Evolutionary conservation across 78 protist genomes (phyloP), one percentile per base, ranked within the genome.

Genomic region (Protostelium mycophagum): DNA sequence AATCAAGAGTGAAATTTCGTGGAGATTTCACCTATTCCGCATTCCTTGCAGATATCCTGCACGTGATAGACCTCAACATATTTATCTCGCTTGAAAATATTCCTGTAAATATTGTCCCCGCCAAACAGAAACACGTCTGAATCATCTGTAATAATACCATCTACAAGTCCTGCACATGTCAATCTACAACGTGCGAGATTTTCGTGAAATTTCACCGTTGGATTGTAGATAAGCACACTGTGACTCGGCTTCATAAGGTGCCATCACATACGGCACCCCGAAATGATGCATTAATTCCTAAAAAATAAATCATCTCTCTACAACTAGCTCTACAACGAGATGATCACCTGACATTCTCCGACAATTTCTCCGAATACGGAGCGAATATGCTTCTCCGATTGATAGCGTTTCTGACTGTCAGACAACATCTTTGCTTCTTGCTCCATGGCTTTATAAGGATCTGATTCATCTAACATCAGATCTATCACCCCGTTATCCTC

Each of bases 141-240:
- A 86, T 91, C 96, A 38, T 94, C 96, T 9, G 96, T 94, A 0
- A 88, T 92, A n/a, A 94, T 87, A 1, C 93, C 96, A n/a, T 94
- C 96, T 38, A 91, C 92, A 29, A 94, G 31, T 9, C 93, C 93
- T 1, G 88, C n/a, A 29, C 16, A 16, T 51, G 16, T 16, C 5
- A 25, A 51, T 51, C 73, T 25, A 25, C 73, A 16, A 51, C 16
- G 73, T 51, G 5, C 73, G 73, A 51, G 5, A n/a, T 51, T 51
- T 16, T 5, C 31, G 16, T 51, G 73, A 51, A 51, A 25, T 25
- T 51, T 51, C 73, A 51, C 73, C 73, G 5, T 16, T 51, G 31
- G 73, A 51, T 51, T 51, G 85, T 35, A 94, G 51, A 1, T 38
- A 63, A 0, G 96, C 96, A 88, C 96, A 94, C 90, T 94, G 94